Conservation (phyloP, 208 protist genomes). For the Phytomonas sp. region DNA sequence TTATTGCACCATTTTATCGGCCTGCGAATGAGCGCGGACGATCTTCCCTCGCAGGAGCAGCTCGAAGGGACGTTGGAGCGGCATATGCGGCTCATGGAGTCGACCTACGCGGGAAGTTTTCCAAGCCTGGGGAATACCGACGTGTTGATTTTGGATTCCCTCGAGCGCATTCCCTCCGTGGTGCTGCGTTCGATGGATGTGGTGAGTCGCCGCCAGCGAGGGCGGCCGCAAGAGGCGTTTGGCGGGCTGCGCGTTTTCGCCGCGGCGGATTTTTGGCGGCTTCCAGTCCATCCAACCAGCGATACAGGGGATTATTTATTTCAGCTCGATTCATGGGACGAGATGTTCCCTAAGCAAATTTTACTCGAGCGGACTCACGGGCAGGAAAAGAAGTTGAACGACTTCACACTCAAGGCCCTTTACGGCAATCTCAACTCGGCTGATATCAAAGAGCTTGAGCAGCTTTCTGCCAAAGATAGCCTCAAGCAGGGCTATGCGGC, state of each 20-base stretch:
- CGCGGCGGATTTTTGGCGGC: slow-evolving; percentile 75
- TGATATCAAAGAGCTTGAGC: slow-evolving; percentile 69
- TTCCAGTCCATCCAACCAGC: slow-evolving; percentile 70
- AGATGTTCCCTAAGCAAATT: slow-evolving; percentile 66
- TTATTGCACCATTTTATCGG: slow-evolving; percentile 77
- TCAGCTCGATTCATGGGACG: slow-evolving; percentile 61
- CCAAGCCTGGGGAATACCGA: slow-evolving; percentile 60
- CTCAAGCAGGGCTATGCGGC: slow-evolving; percentile 15
- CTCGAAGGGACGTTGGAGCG: slow-evolving; percentile 76
- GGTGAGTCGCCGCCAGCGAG: slow-evolving; percentile 51
- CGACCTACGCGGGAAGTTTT: slow-evolving; percentile 51
- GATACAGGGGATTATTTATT: slow-evolving; percentile 80
- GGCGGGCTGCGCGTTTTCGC: slow-evolving; percentile 78
- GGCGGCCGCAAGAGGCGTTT: slow-evolving; percentile 38
- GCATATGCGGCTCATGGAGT: slow-evolving; percentile 69
- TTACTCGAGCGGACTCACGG: slow-evolving; percentile 42
- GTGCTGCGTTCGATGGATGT: slow-evolving; percentile 69
- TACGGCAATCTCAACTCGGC: slow-evolving; percentile 41
- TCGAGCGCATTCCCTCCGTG: slow-evolving; percentile 50
- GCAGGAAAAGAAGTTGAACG: slow-evolving; percentile 40
- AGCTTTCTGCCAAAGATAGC: slow-evolving; percentile 31
- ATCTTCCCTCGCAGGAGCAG: slow-evolving; percentile 82
- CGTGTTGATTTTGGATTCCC: slow-evolving; percentile 69
- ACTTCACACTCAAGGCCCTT: slow-evolving; percentile 50
- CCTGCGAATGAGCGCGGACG: slow-evolving; percentile 57